Conservation (phyloP, 2,329 filamentous ascomycete genomes). For the Trichoderma guizhouense region DNA sequence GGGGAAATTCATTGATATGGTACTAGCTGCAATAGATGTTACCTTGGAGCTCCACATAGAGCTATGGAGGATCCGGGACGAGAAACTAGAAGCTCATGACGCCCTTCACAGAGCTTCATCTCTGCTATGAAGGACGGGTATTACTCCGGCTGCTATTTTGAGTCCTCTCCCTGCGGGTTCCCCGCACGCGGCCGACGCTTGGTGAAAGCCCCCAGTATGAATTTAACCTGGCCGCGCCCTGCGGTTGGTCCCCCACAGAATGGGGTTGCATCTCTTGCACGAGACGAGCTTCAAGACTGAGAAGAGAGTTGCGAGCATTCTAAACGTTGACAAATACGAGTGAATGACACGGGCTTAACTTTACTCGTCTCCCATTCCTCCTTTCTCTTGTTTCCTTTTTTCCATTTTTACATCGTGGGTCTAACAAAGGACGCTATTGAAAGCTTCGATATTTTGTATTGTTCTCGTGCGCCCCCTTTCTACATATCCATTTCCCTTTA, state of each 20-base stretch:
- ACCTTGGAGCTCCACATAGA: neutral
- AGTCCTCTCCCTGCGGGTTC: neutral
- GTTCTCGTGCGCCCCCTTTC: neutral
- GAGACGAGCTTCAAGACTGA: neutral
- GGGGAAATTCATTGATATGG: neutral
- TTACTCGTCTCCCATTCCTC: neutral
- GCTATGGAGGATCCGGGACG: neutral
- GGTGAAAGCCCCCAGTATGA: neutral
- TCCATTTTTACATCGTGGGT: neutral
- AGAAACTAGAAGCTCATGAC: neutral
- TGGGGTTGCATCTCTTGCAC: neutral
- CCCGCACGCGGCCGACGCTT: neutral
- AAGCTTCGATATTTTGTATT: neutral
- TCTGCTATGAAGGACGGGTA: neutral
- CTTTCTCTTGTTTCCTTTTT: neutral
- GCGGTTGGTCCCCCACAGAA: constrained; percentile 9
- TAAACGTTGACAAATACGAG: neutral
- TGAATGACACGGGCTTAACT: neutral
- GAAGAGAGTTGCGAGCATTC: neutral
- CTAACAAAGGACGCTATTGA: neutral
- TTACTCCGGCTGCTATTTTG: neutral
- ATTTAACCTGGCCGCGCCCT: neutral
- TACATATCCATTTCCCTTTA: neutral
- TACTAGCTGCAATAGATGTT: neutral
- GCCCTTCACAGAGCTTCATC: neutral